Evolutionary conservation across 352 stramenopile species (phyloP), one percentile per base, ranked within the genome.

Genomic region (Globisporangium splendens): DNA sequence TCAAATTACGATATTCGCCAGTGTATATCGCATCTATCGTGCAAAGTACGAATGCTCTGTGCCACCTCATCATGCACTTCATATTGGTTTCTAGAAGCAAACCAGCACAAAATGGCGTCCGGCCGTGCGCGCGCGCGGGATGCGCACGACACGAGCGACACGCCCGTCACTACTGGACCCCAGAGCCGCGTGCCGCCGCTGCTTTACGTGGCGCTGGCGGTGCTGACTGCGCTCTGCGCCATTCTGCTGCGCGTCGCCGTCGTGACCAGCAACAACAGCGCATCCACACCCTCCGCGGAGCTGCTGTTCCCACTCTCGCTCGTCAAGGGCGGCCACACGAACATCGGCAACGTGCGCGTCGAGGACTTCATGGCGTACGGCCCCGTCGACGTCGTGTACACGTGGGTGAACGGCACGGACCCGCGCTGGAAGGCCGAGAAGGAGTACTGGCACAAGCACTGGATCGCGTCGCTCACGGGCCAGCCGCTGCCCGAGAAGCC

Each of bases 341-440:
- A 93, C 64, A 91, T 95, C 38, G 85, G 85, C 56, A 61, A 71
- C 61, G 82, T 93, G 44, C 65, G 66, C 41, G 50, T 77, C 11
- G 53, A 70, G 24, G 70, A 79, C 8, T 92, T 68, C 50, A 58
- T 95, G 13, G 65, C 77, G 5, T 95, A 95, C 62, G 83, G 82
- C 0, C 82, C 88, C 15, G 97, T 98, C 54, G 95, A 98, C 69
- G 92, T 96, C 24, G 95, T 98, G 22, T 98, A 98, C 72, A 98
- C 94, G 61, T 98, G 95, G 94, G 93, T 98, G 48, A 98, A 98
- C 62, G 94, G 95, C 48, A 96, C 88, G 13, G 95, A 98, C 56
- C 91, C 95, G 12, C 73, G 86, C 14, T 98, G 95, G 95, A 89
- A 96, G 47, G 77, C 77, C 17, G 73, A 95, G 48, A 95, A 95